These are phyloP conservation scores for Wakefieldia striispora DNA, from an alignment of 768 basidiomycete species.

Conservation along the genomic window DNA sequence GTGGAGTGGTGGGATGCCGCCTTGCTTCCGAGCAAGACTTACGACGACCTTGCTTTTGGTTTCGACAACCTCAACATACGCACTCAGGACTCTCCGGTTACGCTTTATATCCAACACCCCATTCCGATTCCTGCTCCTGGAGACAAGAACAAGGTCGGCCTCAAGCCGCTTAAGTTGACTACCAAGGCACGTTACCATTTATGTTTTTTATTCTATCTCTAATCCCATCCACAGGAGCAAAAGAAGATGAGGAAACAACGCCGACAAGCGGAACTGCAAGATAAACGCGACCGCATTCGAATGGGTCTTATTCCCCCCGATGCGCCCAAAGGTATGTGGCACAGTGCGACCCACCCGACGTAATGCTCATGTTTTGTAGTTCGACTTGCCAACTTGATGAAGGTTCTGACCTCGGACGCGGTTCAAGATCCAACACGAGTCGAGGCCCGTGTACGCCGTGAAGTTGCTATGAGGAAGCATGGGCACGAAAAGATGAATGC, in stretches of 20 bases:
- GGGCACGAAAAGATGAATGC: conserved; percentile 92
- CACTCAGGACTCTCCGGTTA: conserved; percentile 70
- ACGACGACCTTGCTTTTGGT: conserved; percentile 68
- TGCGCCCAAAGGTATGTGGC: conserved; percentile 77
- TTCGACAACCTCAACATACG: conserved; percentile 61
- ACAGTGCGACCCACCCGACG: no score
- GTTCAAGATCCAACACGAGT: conserved; percentile 97
- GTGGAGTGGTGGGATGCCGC: conserved; percentile 98
- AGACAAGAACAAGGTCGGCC: conserved; percentile 74
- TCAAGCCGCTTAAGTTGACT: conserved; percentile 89
- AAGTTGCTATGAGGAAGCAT: conserved; percentile 88
- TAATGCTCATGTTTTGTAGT: conserved; percentile 44
- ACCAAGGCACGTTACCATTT: conserved; percentile 55
- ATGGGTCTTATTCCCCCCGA: conserved; percentile 97
- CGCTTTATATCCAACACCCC: conserved; percentile 92
- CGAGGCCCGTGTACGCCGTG: conserved; percentile 90
- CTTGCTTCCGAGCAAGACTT: conserved; percentile 74
- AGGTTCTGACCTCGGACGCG: conserved; percentile 93
- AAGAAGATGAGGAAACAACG: conserved; percentile 96
- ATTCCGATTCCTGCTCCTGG: conserved; percentile 92
- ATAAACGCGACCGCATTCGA: conserved; percentile 89
- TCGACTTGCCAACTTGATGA: conserved; percentile 94
- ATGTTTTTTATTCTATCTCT: neutral
- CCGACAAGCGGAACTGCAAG: conserved; percentile 85
- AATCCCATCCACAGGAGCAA: conserved; percentile 56